Percentiles rank a stretch among this genome's conserved stretches.
phyloP scores from a whole-genome alignment of 2,329 filamentous ascomycete genomes.

The Colletotrichum magnum region DNA sequence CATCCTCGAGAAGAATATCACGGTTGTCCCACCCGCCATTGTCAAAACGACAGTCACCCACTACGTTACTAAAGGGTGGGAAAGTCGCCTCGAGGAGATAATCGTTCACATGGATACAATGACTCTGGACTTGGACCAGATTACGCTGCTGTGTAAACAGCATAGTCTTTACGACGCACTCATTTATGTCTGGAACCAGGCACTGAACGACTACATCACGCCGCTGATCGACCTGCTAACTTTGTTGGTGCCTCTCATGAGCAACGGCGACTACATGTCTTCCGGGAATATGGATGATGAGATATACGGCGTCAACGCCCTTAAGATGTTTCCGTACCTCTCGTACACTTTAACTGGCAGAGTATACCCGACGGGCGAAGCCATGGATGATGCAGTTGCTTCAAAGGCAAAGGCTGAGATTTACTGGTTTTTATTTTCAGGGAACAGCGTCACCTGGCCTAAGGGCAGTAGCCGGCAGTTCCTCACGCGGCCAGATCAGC shows the following conservation, averaged over 20 bases:
- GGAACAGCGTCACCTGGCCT: slow-evolving; percentile 82
- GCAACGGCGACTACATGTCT: slow-evolving; percentile 65
- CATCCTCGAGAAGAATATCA: slow-evolving; percentile 84
- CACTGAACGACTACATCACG: slow-evolving; percentile 89
- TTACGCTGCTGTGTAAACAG: slow-evolving; percentile 91
- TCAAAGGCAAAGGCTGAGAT: slow-evolving; percentile 86
- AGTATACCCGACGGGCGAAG: slow-evolving; percentile 88
- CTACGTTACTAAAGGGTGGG: slow-evolving; percentile 82
- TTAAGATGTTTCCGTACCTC: slow-evolving; percentile 95
- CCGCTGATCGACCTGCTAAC: slow-evolving; percentile 87
- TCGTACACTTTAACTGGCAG: slow-evolving; percentile 92
- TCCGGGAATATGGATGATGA: slow-evolving; percentile 72
- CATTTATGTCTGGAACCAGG: slow-evolving; percentile 97
- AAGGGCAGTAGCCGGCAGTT: slow-evolving; percentile 73
- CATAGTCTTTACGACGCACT: slow-evolving; percentile 94
- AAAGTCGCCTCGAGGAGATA: slow-evolving; percentile 89
- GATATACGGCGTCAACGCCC: slow-evolving; percentile 77
- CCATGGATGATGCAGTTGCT: slow-evolving; percentile 80
- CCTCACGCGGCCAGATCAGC: slow-evolving; percentile 68
- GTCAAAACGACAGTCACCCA: slow-evolving; percentile 89
- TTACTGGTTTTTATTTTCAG: slow-evolving; percentile 95
- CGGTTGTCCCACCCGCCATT: slow-evolving; percentile 82
- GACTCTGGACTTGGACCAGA: slow-evolving; percentile 94
- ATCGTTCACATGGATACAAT: slow-evolving; percentile 92
- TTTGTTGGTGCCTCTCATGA: slow-evolving; percentile 74